phyloP scores from a whole-genome alignment of 805 yeast species.

The Barnettozyma vustinii region DNA sequence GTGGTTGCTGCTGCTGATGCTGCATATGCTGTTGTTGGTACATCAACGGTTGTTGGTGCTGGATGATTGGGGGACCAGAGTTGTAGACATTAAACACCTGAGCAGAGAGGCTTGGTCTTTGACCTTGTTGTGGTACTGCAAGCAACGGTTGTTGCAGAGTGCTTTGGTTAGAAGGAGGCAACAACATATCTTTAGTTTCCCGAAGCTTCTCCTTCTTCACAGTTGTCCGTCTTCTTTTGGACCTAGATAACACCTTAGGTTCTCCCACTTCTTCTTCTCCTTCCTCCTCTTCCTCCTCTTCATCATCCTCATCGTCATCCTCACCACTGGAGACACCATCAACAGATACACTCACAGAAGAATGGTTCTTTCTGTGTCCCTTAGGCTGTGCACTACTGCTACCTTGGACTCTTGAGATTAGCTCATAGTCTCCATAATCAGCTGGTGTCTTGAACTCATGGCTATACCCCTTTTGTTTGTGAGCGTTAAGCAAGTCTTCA shows the following conservation, averaged over 20 bases:
- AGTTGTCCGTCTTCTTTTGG: neutral
- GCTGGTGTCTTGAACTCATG: slow-evolving; percentile 63
- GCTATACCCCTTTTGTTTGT: slow-evolving; percentile 26
- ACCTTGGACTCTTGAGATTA: slow-evolving; percentile 26
- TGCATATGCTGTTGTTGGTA: slow-evolving; percentile 6
- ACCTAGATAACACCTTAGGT: neutral
- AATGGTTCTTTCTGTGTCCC: slow-evolving; percentile 12
- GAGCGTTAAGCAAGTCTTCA: slow-evolving; percentile 39
- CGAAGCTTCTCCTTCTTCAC: neutral
- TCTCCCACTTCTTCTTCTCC: slow-evolving; percentile 1
- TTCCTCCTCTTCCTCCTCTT: slow-evolving; percentile 8
- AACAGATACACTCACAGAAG: slow-evolving; percentile 14
- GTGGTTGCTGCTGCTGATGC: slow-evolving; percentile 6
- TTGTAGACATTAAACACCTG: slow-evolving; percentile 3
- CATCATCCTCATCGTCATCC: slow-evolving; percentile 18
- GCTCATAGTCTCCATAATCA: slow-evolving; percentile 58
- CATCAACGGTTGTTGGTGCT: slow-evolving; percentile 7
- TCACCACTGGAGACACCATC: slow-evolving; percentile 14
- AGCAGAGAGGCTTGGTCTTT: neutral
- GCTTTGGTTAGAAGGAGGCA: neutral
- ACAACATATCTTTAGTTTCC: neutral
- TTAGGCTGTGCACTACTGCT: neutral
- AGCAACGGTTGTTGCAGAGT: slow-evolving; percentile 3
- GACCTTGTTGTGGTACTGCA: slow-evolving; percentile 3
- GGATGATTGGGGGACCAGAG: slow-evolving; percentile 7